These are phyloP conservation scores for Stylosanthes scabra DNA, from an alignment of 331 rosid species.

Conservation along the genomic window DNA sequence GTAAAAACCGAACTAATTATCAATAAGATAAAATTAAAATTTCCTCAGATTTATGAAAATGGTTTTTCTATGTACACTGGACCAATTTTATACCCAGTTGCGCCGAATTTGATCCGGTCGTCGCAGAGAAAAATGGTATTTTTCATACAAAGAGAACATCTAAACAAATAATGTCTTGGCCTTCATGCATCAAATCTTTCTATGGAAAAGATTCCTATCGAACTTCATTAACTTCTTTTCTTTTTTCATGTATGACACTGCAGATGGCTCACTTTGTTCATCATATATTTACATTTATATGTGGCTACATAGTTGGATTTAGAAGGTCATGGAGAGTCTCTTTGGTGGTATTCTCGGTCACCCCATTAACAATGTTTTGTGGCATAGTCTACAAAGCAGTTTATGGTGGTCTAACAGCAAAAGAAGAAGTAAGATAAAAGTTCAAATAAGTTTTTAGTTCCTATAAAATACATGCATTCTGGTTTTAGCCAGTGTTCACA, in stretches of 20 bases:
- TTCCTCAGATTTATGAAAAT: no score
- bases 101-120: no score
- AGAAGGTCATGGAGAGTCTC: constrained; percentile 87
- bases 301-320: constrained; percentile 85
- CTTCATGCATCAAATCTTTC: background rate
- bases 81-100: no score
- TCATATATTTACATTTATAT: constrained; percentile 78
- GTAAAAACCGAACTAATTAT: no score
- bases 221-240: background rate
- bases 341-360: constrained; percentile 73
- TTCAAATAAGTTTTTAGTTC: background rate
- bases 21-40: no score
- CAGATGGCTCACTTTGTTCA: constrained; percentile 96
- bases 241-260: constrained; percentile 23
- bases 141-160: background rate
- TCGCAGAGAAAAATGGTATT: no score
- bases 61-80: no score
- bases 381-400: constrained; percentile 88
- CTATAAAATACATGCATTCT: no score
- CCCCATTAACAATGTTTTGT: constrained; percentile 84
- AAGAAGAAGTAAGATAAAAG: constrained; percentile 70
- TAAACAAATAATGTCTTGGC: no score
- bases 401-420: constrained; percentile 80
- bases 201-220: background rate
- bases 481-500: no score